Base-by-base conservation (phyloP, 345 rosid species). In the Gossypium stocksii region DNA sequence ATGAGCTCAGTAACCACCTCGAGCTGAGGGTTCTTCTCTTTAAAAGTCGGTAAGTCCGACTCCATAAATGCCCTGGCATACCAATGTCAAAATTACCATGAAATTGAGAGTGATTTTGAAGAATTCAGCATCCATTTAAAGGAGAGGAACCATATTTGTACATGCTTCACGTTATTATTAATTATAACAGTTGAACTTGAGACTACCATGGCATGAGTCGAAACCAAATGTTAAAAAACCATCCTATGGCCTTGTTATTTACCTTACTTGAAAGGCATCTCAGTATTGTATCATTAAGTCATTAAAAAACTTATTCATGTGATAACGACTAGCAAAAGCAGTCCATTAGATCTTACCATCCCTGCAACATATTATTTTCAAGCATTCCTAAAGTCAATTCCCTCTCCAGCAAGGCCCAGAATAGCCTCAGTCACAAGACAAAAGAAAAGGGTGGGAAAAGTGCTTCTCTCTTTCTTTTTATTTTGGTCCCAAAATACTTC, bases 31-130 rank as follows among this genome's bases (percentile, higher is more conserved):
- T 91, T 93, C 65, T 74, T 81, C 83, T 82, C 93, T 66, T 84
- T 88, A 20, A 91, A 83, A 51, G 82, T 74, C 29, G 92, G 90
- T 74, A 95, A 85, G 22, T 90, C 85, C 2, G 93, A 82, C 76
- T 91, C 98, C 87, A 95, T 90, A 82, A 93, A 95, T 58, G 89
- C 96, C 87, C 97, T 90, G 82, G 27, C 57, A 73, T 52, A 71
- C 74, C 16, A 59, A 11, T 8, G 2, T 25, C n/a, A 25, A 17
- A 62, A 48, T 54, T 11, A 48, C n/a, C 43, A 62, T 44, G 15
- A 48, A 48, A 27, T 4, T 41, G 2, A 69, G 60, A 54, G 25
- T 19, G 64, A 41, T 19, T 54, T 54, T 71, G 11, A 49, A 48
- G 44, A 45, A 46, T 29, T 48, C 53, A 25, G 8, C 2, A 46